Base-by-base conservation (phyloP, 2,329 filamentous ascomycete species). In the Pseudogymnoascus sp. region DNA sequence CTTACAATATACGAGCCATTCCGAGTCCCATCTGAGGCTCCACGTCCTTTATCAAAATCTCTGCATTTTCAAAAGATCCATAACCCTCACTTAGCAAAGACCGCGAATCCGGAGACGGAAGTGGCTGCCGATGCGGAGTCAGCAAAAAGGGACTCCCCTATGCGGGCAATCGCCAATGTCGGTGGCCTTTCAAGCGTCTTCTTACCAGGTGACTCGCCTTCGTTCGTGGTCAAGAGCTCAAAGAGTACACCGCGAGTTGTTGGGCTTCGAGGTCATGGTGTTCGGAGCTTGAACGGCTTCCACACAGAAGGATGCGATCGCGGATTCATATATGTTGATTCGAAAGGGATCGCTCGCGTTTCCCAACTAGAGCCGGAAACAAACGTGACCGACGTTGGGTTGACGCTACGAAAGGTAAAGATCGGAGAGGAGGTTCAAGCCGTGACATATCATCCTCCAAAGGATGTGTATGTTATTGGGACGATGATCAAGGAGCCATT, bases 1-100 rank as follows among this genome's bases (percentile, higher is more conserved):
- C 77, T 97, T 35, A 88, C 89, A 10, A 82, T 97, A 53, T 99
- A 97, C 73, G 86, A 94, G 72, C 92, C 93, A 1, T 88, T 91
- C 68, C 80, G 84, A 44, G 77, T 77, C 65, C 76, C 72, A 40
- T 72, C 70, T 28, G 59, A 64, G 31, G 60, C 67, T 53, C 21
- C 65, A 10, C 61, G 61, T 28, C 50, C 66, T 3, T 66, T 73
- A 5, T 67, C 69, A 16, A 67, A 69, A 11, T 82, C 81, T 6
- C 77, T 97, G 10, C 84, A 86, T 62, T 96, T 96, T 74, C 80
- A 88, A 63, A 96, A 96, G 74, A 76, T 89, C 0, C 75, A 84
- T 1, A 92, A 93, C 68, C 78, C 86, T 14, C 79, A 82, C 31
- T 76, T 92, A 50, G 88, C 90, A 7, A 85, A 78, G 65, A 80